A percentile compares a stretch with the other conserved stretches of the same genome.
Evolutionary conservation across 2,329 filamentous ascomycete species (phyloP).

Genomic region (Claviceps capensis): DNA sequence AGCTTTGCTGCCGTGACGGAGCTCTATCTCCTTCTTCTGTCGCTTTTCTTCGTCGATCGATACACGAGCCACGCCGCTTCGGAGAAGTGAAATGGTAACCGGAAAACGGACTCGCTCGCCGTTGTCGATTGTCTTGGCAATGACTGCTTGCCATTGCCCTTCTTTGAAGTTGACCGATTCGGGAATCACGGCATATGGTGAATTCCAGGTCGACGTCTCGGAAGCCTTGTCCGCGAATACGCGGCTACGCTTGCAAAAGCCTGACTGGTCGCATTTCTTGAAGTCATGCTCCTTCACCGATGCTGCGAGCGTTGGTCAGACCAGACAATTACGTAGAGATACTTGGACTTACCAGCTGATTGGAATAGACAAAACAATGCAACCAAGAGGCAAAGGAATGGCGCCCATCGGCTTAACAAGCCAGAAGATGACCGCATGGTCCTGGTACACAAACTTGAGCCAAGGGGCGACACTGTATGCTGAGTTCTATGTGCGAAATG

Average conservation of each 20-base stretch:
- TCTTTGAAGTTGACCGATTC: constrained; percentile 63
- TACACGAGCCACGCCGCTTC: constrained; percentile 78
- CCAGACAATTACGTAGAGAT: neutral
- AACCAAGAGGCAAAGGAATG: constrained; percentile 45
- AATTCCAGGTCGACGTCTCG: constrained; percentile 54
- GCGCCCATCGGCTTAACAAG: constrained; percentile 50
- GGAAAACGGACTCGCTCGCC: constrained; percentile 65
- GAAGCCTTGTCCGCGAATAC: constrained; percentile 69
- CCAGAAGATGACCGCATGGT: constrained; percentile 36
- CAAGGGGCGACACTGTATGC: neutral
- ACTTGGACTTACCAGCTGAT: constrained; percentile 42
- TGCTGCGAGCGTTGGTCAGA: constrained; percentile 30
- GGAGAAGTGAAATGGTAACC: constrained; percentile 73
- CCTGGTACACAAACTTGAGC: constrained; percentile 11
- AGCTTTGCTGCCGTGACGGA: constrained; percentile 70
- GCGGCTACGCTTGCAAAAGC: constrained; percentile 94
- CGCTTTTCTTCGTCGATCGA: constrained; percentile 85
- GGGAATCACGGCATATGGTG: constrained; percentile 66
- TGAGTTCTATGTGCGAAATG: neutral
- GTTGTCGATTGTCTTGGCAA: constrained; percentile 63
- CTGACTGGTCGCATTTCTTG: constrained; percentile 90
- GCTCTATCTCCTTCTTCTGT: constrained; percentile 73
- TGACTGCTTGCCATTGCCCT: constrained; percentile 63
- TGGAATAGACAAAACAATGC: constrained; percentile 46
- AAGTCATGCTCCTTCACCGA: constrained; percentile 93